These are phyloP conservation scores for Malassezia dermatis DNA, from an alignment of 1,284 basidiomycete species.

Conservation along the genomic window DNA sequence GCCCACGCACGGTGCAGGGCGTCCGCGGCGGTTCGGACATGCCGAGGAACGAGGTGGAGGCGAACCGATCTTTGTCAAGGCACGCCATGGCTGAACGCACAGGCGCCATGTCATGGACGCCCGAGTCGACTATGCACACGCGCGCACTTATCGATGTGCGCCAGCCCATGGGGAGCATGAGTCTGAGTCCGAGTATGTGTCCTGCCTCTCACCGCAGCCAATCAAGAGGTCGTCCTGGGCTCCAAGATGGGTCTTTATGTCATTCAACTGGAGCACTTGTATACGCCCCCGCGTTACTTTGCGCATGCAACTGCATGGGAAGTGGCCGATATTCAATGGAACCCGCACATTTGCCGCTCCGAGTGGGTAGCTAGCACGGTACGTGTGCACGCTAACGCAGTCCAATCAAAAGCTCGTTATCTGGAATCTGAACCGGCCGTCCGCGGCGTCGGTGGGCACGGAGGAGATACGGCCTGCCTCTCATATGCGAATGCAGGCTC, in stretches of 20 bases:
- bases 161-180: constrained; percentile 47
- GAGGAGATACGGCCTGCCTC: background rate
- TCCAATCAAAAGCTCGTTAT: constrained; percentile 90
- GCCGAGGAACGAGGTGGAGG: background rate
- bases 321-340: constrained; percentile 88
- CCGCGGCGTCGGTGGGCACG: background rate
- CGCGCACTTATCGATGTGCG: constrained; percentile 13
- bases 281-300: constrained; percentile 77
- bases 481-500: background rate
- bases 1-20: background rate
- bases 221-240: constrained; percentile 44
- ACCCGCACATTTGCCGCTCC: constrained; percentile 70
- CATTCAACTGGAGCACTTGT: constrained; percentile 78
- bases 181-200: constrained; percentile 31
- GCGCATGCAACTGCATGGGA: constrained; percentile 95
- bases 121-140: constrained; percentile 4
- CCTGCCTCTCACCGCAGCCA: constrained; percentile 17
- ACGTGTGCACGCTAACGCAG: background rate
- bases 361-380: constrained; percentile 83
- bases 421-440: constrained; percentile 66
- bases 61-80: background rate
- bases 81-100: background rate
- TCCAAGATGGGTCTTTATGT: constrained; percentile 84
- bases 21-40: background rate
- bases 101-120: background rate